phyloP scores from a whole-genome alignment of 2,329 filamentous ascomycete genomes.

The Trichocomaceae sp. region DNA sequence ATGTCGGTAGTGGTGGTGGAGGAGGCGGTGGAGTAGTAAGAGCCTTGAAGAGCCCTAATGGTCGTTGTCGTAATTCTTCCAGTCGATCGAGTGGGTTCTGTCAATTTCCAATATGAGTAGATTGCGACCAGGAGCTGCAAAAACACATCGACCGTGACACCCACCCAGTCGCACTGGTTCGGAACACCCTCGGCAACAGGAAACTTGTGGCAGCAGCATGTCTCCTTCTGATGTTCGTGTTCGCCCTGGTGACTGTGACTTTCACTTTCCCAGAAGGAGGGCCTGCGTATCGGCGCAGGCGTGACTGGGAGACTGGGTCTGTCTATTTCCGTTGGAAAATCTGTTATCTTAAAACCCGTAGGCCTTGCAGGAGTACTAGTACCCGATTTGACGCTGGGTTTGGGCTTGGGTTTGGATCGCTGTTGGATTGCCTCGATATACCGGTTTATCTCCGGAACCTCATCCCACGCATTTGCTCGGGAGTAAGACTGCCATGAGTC shows the following conservation, averaged over 20 bases:
- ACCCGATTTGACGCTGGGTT: conserved; percentile 20
- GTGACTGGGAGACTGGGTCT: conserved; percentile 86
- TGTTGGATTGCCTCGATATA: conserved; percentile 73
- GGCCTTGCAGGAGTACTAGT: conserved; percentile 33
- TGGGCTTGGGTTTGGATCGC: conserved; percentile 8
- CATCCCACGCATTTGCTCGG: conserved; percentile 85
- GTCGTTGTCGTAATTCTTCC: conserved; percentile 59
- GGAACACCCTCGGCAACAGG: conserved; percentile 78
- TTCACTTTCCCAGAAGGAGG: conserved; percentile 4
- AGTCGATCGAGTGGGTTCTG: conserved; percentile 66
- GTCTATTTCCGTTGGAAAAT: conserved; percentile 78
- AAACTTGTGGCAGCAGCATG: conserved; percentile 40
- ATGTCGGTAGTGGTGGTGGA: background rate
- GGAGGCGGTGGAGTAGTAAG: background rate
- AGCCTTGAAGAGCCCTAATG: conserved; percentile 4
- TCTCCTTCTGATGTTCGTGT: background rate
- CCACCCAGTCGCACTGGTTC: conserved; percentile 88
- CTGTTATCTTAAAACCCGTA: conserved; percentile 64
- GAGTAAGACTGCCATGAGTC: conserved; percentile 67
- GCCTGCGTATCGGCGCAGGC: conserved; percentile 56
- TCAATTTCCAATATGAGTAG: conserved; percentile 42
- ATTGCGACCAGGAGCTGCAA: conserved; percentile 37
- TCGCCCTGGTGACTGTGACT: background rate
- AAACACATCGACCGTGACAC: conserved; percentile 50
- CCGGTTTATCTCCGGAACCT: conserved; percentile 75